phyloP scores from a whole-genome alignment of 176 grass and related monocot genomes.

The Olyra latifolia region DNA sequence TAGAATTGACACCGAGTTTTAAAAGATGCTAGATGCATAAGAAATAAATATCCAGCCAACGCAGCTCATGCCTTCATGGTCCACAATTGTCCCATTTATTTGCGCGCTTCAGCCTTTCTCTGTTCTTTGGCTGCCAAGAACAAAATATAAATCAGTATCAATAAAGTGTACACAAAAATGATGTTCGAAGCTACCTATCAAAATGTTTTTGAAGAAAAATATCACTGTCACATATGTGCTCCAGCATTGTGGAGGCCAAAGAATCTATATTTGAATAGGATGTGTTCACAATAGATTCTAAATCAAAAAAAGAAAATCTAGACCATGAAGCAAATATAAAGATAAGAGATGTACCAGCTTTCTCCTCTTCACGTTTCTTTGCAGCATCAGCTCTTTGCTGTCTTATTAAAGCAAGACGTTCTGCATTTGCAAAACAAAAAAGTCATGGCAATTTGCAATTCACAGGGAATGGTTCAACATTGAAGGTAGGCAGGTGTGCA shows the following conservation, averaged over 20 bases:
- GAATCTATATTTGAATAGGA: background rate
- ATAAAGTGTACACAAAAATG: background rate
- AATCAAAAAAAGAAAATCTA: background rate
- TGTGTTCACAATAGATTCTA: background rate
- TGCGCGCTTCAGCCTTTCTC: conserved; percentile 71
- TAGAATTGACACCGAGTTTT: conserved; percentile 29
- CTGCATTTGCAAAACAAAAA: conserved; percentile 54
- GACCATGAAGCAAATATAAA: conserved; percentile 1
- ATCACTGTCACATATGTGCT: background rate
- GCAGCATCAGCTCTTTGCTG: conserved; percentile 93
- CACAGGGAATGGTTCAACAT: conserved; percentile 8
- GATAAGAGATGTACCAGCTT: conserved; percentile 64
- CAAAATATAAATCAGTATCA: conserved; percentile 19
- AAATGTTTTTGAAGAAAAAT: background rate
- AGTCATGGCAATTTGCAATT: conserved; percentile 2
- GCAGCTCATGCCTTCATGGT: conserved; percentile 26
- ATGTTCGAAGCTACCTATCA: background rate
- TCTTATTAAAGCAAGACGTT: conserved; percentile 92
- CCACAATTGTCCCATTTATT: conserved; percentile 39
- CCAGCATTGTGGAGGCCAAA: background rate
- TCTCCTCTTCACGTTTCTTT: conserved; percentile 95
- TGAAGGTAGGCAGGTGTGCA: background rate
- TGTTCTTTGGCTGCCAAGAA: conserved; percentile 82
- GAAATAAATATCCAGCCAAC: conserved; percentile 44
- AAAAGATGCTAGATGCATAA: conserved; percentile 30